phyloP scores from a whole-genome alignment of 495 filamentous ascomycete genomes.

The Oidiodendron maius region DNA sequence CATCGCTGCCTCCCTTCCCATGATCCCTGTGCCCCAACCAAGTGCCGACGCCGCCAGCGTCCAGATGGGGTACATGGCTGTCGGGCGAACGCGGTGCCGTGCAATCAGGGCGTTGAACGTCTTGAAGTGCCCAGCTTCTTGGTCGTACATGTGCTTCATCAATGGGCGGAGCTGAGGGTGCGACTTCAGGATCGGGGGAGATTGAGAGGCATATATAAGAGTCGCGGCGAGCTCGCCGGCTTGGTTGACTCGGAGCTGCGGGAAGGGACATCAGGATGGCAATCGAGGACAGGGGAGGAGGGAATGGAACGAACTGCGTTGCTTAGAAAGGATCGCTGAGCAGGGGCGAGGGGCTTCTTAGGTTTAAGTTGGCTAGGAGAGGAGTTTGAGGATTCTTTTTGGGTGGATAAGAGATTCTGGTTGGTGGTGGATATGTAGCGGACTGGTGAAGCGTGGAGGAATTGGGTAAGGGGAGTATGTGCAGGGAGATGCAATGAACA shows the following conservation, averaged over 20 bases:
- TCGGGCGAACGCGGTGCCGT: slow-evolving; percentile 86
- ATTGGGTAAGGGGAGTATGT: slow-evolving; percentile 12
- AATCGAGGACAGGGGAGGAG: background rate
- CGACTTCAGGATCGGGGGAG: slow-evolving; percentile 58
- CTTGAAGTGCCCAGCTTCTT: slow-evolving; percentile 80
- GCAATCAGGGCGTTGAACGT: slow-evolving; percentile 83
- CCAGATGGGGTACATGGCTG: slow-evolving; percentile 92
- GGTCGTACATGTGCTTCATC: slow-evolving; percentile 98
- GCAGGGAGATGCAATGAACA: slow-evolving; percentile 1
- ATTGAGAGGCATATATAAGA: slow-evolving; percentile 78
- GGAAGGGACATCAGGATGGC: background rate
- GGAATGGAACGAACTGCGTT: slow-evolving; percentile 50
- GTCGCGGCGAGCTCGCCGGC: slow-evolving; percentile 84
- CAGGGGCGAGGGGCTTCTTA: slow-evolving; percentile 55
- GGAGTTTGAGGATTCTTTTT: background rate
- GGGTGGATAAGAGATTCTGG: background rate
- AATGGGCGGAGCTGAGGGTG: slow-evolving; percentile 83
- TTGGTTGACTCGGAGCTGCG: slow-evolving; percentile 72
- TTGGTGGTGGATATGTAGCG: slow-evolving; percentile 12
- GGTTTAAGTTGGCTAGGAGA: slow-evolving; percentile 8
- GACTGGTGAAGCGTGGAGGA: slow-evolving; percentile 2
- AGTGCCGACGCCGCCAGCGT: slow-evolving; percentile 73
- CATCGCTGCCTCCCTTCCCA: slow-evolving; percentile 95
- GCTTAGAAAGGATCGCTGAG: slow-evolving; percentile 72
- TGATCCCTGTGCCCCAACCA: slow-evolving; percentile 82